A percentile compares a stretch with the other conserved stretches of the same genome.
These are phyloP conservation scores for Candida loeiensis DNA, from an alignment of 805 yeast genomes.

Conservation along the genomic window DNA sequence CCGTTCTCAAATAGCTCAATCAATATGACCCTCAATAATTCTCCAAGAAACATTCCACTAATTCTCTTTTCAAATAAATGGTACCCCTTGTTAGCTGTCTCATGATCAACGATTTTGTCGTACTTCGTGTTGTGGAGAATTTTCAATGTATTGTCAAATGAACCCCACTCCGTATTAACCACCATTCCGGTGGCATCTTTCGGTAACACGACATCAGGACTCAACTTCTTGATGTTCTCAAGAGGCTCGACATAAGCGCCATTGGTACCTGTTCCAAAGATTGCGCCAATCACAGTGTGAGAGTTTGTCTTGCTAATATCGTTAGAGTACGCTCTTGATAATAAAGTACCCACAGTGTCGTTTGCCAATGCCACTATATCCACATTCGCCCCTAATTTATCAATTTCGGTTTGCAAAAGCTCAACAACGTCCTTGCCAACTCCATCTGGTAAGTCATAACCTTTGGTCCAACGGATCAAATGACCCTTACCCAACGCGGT, in stretches of 20 bases:
- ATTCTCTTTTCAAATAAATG: conserved; percentile 93
- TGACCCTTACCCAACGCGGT: conserved; percentile 74
- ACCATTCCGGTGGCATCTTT: conserved; percentile 68
- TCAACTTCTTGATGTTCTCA: conserved; percentile 67
- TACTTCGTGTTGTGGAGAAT: conserved; percentile 75
- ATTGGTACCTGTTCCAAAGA: conserved; percentile 97
- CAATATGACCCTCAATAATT: conserved; percentile 70
- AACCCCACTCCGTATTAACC: conserved; percentile 97
- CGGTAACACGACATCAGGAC: conserved; percentile 17
- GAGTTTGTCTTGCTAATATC: conserved; percentile 59
- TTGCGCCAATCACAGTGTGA: conserved; percentile 80
- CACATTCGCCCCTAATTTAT: conserved; percentile 57
- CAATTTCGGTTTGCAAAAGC: conserved; percentile 66
- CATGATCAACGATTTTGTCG: conserved; percentile 66
- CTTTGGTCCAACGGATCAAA: conserved; percentile 94
- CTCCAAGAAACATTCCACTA: conserved; percentile 92
- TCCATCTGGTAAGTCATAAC: conserved; percentile 81
- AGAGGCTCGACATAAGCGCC: conserved; percentile 88
- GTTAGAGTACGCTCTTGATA: conserved; percentile 81
- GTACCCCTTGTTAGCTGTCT: conserved; percentile 77
- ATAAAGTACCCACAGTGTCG: conserved; percentile 92
- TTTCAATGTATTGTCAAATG: conserved; percentile 81
- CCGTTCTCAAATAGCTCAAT: conserved; percentile 62
- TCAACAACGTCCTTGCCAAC: conserved; percentile 81
- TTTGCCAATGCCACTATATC: conserved; percentile 84